Conservation (phyloP, 2,329 filamentous ascomycete genomes). For the Teratosphaeria epicoccoides region DNA sequence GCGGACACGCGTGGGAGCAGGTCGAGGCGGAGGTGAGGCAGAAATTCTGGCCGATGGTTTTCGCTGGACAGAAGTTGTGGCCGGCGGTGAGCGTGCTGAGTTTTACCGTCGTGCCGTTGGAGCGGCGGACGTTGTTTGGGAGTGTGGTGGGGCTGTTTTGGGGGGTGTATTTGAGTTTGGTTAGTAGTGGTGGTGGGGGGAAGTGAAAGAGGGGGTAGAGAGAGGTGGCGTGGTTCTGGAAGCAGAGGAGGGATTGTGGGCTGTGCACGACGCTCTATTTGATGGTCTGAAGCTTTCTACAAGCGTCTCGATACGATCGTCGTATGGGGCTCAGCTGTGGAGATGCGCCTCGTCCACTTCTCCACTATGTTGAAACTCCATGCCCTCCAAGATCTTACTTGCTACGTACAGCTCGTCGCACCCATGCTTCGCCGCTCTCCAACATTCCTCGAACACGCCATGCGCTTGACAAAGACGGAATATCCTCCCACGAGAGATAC, state of each 20-base stretch:
- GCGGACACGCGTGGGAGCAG: constrained; percentile 19
- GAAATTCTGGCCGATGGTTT: constrained; percentile 42
- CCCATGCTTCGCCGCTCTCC: not conserved
- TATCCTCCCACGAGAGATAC: too few species aligned
- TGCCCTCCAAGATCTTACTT: too few species aligned
- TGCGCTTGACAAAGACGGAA: not conserved
- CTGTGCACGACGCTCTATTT: too few species aligned
- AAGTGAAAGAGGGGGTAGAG: not conserved
- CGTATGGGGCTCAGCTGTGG: too few species aligned
- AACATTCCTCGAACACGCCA: not conserved
- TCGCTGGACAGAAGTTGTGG: constrained; percentile 64
- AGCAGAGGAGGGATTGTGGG: not conserved
- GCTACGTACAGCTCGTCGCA: too few species aligned
- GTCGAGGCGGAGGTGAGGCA: constrained; percentile 12
- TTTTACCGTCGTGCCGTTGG: constrained; percentile 61
- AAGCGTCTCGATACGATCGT: too few species aligned
- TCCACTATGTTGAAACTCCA: too few species aligned
- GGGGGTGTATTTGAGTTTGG: constrained; percentile 64
- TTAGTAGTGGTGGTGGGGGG: not conserved
- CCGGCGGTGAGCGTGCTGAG: constrained; percentile 59
- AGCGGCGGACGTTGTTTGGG: constrained; percentile 60
- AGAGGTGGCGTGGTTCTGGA: not conserved
- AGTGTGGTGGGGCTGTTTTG: constrained; percentile 61
- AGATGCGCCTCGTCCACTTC: too few species aligned
- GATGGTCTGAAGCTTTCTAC: too few species aligned